Conservation (phyloP, 768 basidiomycete genomes). For the Polyporus arcularius region DNA sequence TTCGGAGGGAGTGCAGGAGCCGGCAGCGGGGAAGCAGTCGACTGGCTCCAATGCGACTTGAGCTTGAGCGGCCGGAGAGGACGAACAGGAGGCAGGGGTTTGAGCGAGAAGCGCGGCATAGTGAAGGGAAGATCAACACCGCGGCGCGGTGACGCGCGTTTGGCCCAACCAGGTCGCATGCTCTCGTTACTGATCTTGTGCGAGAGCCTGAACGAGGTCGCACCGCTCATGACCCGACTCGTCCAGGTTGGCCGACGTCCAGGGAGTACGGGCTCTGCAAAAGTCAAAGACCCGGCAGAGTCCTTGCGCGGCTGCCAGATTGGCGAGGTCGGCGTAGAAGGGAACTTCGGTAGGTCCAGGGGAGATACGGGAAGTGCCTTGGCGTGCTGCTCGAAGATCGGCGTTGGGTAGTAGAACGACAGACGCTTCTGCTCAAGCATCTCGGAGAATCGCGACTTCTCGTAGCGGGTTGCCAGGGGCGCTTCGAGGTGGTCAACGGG, state of each 20-base stretch:
- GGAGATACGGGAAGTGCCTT: constrained; percentile 11
- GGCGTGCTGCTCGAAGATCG: constrained; percentile 17
- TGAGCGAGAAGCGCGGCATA: constrained; percentile 22
- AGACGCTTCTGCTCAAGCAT: constrained; percentile 7
- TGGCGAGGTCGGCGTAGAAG: constrained; percentile 8
- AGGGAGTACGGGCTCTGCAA: background rate
- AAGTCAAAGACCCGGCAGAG: constrained; percentile 1
- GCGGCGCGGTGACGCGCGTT: constrained; percentile 42
- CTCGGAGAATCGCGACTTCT: constrained; percentile 2
- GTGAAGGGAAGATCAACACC: constrained; percentile 60
- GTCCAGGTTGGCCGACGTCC: constrained; percentile 22
- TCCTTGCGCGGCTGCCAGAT: constrained; percentile 12
- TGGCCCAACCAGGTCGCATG: constrained; percentile 52
- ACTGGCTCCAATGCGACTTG: constrained; percentile 30
- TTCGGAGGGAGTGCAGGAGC: constrained; percentile 20
- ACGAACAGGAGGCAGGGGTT: constrained; percentile 28
- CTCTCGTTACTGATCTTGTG: constrained; percentile 24
- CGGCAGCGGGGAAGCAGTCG: constrained; percentile 25
- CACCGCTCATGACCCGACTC: constrained; percentile 21
- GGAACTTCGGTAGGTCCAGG: constrained; percentile 1
- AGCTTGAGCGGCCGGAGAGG: constrained; percentile 26
- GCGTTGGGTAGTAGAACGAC: constrained; percentile 10
- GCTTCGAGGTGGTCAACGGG: constrained; percentile 8
- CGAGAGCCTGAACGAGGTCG: constrained; percentile 13
- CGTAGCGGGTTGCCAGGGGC: background rate